Conservation (phyloP, 768 basidiomycete species). For the Xerocomellus intermedius region DNA sequence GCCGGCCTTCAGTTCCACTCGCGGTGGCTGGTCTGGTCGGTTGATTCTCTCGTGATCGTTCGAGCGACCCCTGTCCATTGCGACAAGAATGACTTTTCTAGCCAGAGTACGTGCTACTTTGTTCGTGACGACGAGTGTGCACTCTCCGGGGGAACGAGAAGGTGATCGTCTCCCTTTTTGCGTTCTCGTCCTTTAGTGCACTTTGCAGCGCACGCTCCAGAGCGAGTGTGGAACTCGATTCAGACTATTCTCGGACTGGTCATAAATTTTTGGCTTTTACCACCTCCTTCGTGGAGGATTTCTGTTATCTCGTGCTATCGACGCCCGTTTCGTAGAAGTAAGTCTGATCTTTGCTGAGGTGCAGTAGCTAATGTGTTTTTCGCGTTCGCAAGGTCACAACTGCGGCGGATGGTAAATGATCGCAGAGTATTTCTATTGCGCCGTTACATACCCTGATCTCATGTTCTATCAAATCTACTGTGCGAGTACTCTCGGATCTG, state of each 20-base stretch:
- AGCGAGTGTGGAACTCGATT: slow-evolving; percentile 30
- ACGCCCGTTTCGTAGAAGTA: background rate
- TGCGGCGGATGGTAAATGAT: background rate
- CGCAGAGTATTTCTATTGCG: background rate
- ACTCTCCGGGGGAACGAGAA: slow-evolving; percentile 22
- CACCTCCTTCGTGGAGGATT: slow-evolving; percentile 11
- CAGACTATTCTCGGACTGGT: slow-evolving; percentile 34
- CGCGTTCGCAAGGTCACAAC: background rate
- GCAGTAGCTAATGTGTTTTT: background rate
- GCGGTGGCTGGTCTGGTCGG: background rate
- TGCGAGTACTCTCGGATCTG: background rate
- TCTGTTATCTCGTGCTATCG: background rate
- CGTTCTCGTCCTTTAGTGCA: slow-evolving; percentile 27
- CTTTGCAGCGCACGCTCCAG: slow-evolving; percentile 23
- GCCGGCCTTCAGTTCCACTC: background rate
- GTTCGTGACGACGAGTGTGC: background rate
- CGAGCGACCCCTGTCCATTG: background rate
- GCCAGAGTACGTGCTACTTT: background rate
- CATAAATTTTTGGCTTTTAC: slow-evolving; percentile 2
- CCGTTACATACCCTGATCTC: background rate
- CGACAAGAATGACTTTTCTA: background rate
- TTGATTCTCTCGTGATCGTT: fast-evolving
- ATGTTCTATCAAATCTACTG: background rate
- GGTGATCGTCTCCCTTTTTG: slow-evolving; percentile 1
- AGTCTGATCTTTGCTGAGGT: background rate